These are phyloP conservation scores for Gorgonomyces haynaldii DNA, from an alignment of 192 early-diverging fungal species.

Conservation along the genomic window DNA sequence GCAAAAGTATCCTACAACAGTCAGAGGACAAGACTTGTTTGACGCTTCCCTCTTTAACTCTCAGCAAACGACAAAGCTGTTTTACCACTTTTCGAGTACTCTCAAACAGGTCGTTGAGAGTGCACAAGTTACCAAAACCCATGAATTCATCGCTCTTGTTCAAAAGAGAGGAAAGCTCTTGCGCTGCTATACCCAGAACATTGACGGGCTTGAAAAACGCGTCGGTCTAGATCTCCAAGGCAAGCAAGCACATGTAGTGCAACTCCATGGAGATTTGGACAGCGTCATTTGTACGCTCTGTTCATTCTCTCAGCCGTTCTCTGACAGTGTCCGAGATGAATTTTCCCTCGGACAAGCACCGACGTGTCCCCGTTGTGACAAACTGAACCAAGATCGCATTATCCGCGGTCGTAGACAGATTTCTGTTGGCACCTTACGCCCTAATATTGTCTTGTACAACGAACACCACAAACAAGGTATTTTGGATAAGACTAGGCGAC, in stretches of 20 bases:
- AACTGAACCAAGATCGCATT: conserved; percentile 16
- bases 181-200: conserved; percentile 95
- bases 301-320: conserved; percentile 54
- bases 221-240: conserved; percentile 24
- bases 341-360: conserved; percentile 70
- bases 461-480: conserved; percentile 69
- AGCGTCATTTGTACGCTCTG: conserved; percentile 82
- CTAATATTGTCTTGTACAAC: conserved; percentile 92
- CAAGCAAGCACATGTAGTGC: conserved; percentile 47
- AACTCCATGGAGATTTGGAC: conserved; percentile 84
- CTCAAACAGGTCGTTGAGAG: conserved; percentile 48
- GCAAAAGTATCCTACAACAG: conserved; percentile 52
- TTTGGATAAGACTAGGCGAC: conserved; percentile 23
- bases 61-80: conserved; percentile 47
- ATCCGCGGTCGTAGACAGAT: conserved; percentile 62
- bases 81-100: conserved; percentile 25
- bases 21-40: conserved; percentile 70
- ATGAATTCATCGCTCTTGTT: conserved; percentile 71
- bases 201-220: conserved; percentile 79
- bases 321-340: conserved; percentile 20
- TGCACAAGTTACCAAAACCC: conserved; percentile 72
- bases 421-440: conserved; percentile 67
- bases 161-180: conserved; percentile 64
- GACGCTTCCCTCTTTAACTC: conserved; percentile 71
- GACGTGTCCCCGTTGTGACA: conserved; percentile 46